Conservation (phyloP, 2,329 filamentous ascomycete species). For the Sordariomycetes sp. region DNA sequence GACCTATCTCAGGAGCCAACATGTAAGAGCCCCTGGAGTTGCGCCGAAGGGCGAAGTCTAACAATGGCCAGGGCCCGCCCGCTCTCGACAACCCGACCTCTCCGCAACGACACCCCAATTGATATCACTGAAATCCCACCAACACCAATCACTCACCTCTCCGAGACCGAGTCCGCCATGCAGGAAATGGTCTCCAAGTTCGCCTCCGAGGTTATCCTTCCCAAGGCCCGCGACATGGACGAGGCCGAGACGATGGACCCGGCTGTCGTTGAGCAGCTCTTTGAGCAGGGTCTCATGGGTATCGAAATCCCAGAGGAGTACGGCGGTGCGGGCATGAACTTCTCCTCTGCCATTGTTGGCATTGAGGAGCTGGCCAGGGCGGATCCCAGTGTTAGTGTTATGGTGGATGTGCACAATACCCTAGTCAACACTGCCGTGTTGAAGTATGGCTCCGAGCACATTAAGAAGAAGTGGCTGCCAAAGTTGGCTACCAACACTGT, state of each 20-base stretch:
- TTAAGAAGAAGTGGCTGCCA: slow-evolving; percentile 85
- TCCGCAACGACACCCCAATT: slow-evolving; percentile 30
- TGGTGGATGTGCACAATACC: slow-evolving; percentile 97
- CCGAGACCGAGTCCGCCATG: slow-evolving; percentile 85
- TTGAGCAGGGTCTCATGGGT: slow-evolving; percentile 96
- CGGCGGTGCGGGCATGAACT: slow-evolving; percentile 97
- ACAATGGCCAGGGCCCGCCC: slow-evolving; percentile 28
- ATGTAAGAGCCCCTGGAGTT: too few relatives aligned
- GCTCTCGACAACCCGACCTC: slow-evolving; percentile 51
- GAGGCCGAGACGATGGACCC: slow-evolving; percentile 94
- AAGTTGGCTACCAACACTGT: slow-evolving; percentile 82
- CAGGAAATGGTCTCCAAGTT: slow-evolving; percentile 85
- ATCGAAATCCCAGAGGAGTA: slow-evolving; percentile 97
- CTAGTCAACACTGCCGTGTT: slow-evolving; percentile 89
- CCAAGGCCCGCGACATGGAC: slow-evolving; percentile 94
- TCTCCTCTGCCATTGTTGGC: slow-evolving; percentile 88
- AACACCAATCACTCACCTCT: slow-evolving; percentile 87
- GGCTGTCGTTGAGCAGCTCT: slow-evolving; percentile 77
- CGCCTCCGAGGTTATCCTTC: slow-evolving; percentile 77
- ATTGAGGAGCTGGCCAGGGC: slow-evolving; percentile 94
- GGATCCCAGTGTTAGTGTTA: slow-evolving; percentile 87
- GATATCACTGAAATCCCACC: slow-evolving; percentile 73
- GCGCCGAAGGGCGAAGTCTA: too few relatives aligned
- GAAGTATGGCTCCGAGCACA: slow-evolving; percentile 68
- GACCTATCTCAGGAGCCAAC: not conserved